Evolutionary conservation across 1,284 basidiomycete species (phyloP), one percentile per base, ranked within the genome.

Genomic region (Coniferiporia sulphurascens): DNA sequence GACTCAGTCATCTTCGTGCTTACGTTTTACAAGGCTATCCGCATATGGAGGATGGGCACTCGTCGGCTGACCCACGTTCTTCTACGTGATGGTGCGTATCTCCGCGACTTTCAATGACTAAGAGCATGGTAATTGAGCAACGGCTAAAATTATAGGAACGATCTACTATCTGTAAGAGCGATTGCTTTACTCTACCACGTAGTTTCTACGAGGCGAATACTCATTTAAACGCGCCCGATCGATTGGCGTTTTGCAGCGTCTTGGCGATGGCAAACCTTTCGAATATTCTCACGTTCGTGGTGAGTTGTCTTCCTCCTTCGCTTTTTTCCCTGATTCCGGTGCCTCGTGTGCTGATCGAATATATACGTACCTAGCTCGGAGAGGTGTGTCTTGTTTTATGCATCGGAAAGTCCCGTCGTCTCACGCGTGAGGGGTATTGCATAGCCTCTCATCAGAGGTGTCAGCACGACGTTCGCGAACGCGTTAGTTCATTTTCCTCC

Each of bases 11-110:
- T 78, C 12, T 76, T 79, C 59, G 64, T 62, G 3, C 71, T 78
- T 65, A 79, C 78, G n/a, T 61, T 78, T 15, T 74, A 71, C 62
- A 78, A 78, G 60, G 71, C 76, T 5, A 65, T 76, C 38, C 32
- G n/a, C 41, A 62, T 62, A 36, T 59, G 57, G 61, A 59, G 52
- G 32, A 44, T 52, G 13, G 54, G 58, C 1, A 59, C 52, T 6
- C 43, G 54, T 13, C 36, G 56, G 22, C 52, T 62, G 4, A 52
- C 55, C n/a, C 48, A 56, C 21, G 54, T 62, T 13, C 43, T 62
- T 19, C 19, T 59, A 21, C 58, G 61, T 13, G 61, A 62, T 52
- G 61, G 60, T 58, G 38, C 35, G 60, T 53, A 17, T 17, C 0
- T 36, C 38, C 4, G n/a, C 2, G 44, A 44, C 41, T 10, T 12